Conservation (phyloP, 2,329 filamentous ascomycete genomes). For the Hypoxylon sp. region DNA sequence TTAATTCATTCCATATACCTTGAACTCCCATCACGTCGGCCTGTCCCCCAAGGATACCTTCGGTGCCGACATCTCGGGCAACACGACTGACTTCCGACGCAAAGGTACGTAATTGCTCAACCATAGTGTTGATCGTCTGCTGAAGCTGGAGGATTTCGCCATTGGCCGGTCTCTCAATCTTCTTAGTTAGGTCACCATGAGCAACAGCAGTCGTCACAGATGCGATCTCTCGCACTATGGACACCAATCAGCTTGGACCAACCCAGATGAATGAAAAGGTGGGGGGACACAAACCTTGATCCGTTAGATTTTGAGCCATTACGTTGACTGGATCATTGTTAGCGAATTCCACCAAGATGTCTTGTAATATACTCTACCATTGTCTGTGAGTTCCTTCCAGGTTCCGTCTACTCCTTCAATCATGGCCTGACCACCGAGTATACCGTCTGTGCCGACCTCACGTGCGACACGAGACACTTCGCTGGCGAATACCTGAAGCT, state of each 20-base stretch:
- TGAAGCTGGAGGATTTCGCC: constrained; percentile 85
- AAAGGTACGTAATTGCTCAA: constrained; percentile 84
- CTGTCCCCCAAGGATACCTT: constrained; percentile 83
- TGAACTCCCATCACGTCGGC: constrained; percentile 84
- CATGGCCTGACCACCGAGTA: constrained; percentile 91
- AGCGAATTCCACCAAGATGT: constrained; percentile 33
- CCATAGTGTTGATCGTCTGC: constrained; percentile 90
- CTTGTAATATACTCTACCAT: constrained; percentile 59
- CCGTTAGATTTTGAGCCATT: constrained; percentile 83
- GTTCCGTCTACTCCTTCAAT: constrained; percentile 95
- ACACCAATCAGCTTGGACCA: constrained; percentile 10
- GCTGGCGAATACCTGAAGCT: constrained; percentile 94
- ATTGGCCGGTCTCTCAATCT: constrained; percentile 81
- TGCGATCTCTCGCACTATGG: constrained; percentile 80
- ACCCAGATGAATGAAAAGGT: background rate
- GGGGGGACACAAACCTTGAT: constrained; percentile 66
- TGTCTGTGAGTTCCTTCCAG: constrained; percentile 96
- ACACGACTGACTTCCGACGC: constrained; percentile 85
- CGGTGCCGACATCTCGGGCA: constrained; percentile 83
- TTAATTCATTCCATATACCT: constrained; percentile 89
- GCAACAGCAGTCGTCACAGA: constrained; percentile 85
- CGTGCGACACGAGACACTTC: constrained; percentile 94
- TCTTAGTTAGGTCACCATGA: constrained; percentile 83
- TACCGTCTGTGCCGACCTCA: constrained; percentile 95
- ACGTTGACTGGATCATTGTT: constrained; percentile 69